Conservation (phyloP, 768 basidiomycete genomes). For the Boletus reticulatus region DNA sequence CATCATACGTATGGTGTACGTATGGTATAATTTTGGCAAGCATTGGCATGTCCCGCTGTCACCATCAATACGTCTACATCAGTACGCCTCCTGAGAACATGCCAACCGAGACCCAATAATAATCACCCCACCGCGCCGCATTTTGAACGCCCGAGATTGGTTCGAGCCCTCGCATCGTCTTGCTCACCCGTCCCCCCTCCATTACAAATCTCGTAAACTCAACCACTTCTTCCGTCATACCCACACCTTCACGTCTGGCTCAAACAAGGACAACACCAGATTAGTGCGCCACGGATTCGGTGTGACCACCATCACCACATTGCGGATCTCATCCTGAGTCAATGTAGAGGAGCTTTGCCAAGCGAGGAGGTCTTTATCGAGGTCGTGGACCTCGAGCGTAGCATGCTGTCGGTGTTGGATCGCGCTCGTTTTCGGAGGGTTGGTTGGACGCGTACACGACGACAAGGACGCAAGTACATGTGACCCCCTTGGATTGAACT, state of each 20-base stretch:
- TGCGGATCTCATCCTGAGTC: constrained; percentile 34
- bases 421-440: constrained; percentile 7
- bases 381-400: constrained; percentile 23
- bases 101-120: constrained; percentile 2
- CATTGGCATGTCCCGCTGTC: too few species aligned
- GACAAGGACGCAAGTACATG: constrained; percentile 34
- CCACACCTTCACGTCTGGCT: background rate
- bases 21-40: too few species aligned
- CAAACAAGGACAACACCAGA: constrained; percentile 45
- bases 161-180: background rate
- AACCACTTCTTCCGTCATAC: background rate
- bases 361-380: constrained; percentile 23
- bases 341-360: constrained; percentile 28
- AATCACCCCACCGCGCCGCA: background rate
- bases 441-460: constrained; percentile 30
- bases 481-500: constrained; percentile 37
- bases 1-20: too few species aligned
- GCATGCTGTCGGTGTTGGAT: constrained; percentile 18
- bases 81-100: constrained; percentile 13
- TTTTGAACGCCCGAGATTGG: background rate
- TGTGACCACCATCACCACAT: constrained; percentile 35
- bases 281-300: constrained; percentile 52
- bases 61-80: too few species aligned
- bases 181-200: background rate
- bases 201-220: background rate